Base-by-base conservation (phyloP, 208 protist species). In the Borovskyia barvae region DNA sequence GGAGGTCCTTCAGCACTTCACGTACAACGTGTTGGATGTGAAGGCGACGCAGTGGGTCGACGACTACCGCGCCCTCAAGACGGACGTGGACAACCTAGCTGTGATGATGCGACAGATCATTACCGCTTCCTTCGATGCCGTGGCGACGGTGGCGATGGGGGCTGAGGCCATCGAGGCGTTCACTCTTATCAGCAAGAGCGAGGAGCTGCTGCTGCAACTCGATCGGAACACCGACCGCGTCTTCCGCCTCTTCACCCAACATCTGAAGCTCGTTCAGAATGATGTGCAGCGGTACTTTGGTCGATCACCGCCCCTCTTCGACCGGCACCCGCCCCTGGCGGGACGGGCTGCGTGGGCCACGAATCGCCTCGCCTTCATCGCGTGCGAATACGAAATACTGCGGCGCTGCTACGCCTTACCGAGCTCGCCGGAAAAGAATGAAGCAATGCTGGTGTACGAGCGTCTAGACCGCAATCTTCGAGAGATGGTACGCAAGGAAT, bases 51-150 rank as follows among this genome's bases (percentile, higher is more conserved):
- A 86, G 52, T 99, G 97, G 97, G 93, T 98, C 37, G 97, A 99
- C 69, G 96, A 99, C 75, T 99, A 97, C 83, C 92, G 92, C 50
- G 69, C 82, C 8, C 94, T 98, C 71, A 99, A 99, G 80, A 82
- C 82, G 25, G 94, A 96, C 59, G 82, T 99, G 35, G 97, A 98
- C 66, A 98, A 98, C 69, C 80, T 99, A 39, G 96, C 97, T 7
- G 90, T 97, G 59, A 98, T 98, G 93, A 87, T 98, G 74, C 82
- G 87, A 56, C 97, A 98, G 75, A 94, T 98, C 68, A 98, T 99
- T 67, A 90, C 92, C 19, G 85, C 85, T 2, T 87, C 97, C n/a
- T 99, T 98, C 65, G 94, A 98, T 65, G 83, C 77, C 25, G 82
- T 97, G 17, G 74, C 84, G 19, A 97, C 92, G 25, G 81, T 95